Evolutionary conservation across 169 alveolate genomes (phyloP), one percentile per base, ranked within the genome.

Genomic region (Eimeria maxima): DNA sequence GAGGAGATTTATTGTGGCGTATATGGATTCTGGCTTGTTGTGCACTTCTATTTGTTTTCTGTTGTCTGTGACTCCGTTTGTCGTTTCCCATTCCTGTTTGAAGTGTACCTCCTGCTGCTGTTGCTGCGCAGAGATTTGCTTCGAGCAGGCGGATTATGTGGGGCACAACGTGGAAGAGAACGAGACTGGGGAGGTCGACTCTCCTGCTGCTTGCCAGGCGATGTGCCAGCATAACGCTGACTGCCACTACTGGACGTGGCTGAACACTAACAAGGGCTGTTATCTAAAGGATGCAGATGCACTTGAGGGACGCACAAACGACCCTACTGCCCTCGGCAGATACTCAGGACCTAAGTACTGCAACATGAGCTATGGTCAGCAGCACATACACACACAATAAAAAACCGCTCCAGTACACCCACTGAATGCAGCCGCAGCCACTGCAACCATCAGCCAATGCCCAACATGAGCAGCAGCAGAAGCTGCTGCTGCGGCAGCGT

Each of bases 311-410:
- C 55, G 95, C 45, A 55, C 55, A 24, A 74, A 69, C 38, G 88
- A 89, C 74, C 45, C 71, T 18, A 18, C 87, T 7, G 38, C 95
- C n/a, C 55, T 45, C 27, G 81, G 73, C 18, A 16, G 80, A 5
- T 47, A 67, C 60, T 89, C 95, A 10, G 95, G 95, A 16, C 81
- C 95, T n/a, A 89, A 89, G 95, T 89, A 50, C 71, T 89, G 95
- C 87, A 80, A 8, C 29, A 60, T 80, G 14, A 78, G 89, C 29
- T 78, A 78, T 44, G 89, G 89, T 78, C 27, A 20, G 55, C 45
- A 11, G 55, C 33, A n/a, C 81, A 33, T 33, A 33, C 38, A 33
- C 38, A 53, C 60, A 53, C 60, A 11, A 2, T 2, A 7, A 53
- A 0, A 0, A 53, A 0, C 74, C 0, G n/a, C n/a, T 65, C 29